Evolutionary conservation across 2,329 filamentous ascomycete genomes (phyloP).

Genomic region (Colletotrichum echinochloae): DNA sequence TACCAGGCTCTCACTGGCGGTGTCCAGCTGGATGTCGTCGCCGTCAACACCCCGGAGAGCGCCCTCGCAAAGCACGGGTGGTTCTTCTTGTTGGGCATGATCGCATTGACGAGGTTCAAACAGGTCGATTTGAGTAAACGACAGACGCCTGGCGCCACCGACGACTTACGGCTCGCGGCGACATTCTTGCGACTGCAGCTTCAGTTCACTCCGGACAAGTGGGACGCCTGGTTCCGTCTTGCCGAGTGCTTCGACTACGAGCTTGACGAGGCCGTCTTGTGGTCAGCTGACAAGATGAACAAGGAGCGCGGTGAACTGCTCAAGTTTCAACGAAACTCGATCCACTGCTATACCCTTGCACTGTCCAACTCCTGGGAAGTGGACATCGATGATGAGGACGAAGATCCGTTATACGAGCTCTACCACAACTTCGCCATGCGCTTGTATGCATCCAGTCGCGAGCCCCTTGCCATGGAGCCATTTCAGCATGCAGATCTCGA

Average conservation of each 20-base stretch:
- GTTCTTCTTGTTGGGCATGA: slow-evolving; percentile 92
- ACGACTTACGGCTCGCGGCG: slow-evolving; percentile 85
- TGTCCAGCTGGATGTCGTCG: slow-evolving; percentile 77
- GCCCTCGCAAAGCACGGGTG: slow-evolving; percentile 84
- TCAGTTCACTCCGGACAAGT: slow-evolving; percentile 83
- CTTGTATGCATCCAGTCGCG: slow-evolving; percentile 71
- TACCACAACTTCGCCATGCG: slow-evolving; percentile 72
- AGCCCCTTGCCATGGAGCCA: slow-evolving; percentile 73
- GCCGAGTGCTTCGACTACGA: slow-evolving; percentile 91
- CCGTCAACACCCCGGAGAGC: slow-evolving; percentile 76
- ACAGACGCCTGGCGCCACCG: slow-evolving; percentile 81
- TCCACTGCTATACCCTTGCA: slow-evolving; percentile 80
- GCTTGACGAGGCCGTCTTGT: slow-evolving; percentile 86
- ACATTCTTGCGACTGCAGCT: slow-evolving; percentile 85
- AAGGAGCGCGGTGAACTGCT: slow-evolving; percentile 81
- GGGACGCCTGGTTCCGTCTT: slow-evolving; percentile 92
- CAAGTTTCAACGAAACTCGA: slow-evolving; percentile 80
- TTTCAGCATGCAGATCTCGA: slow-evolving; percentile 69
- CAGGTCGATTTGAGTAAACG: slow-evolving; percentile 77
- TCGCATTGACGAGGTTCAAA: slow-evolving; percentile 87
- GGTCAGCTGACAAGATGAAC: slow-evolving; percentile 93
- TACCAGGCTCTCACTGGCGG: slow-evolving; percentile 85
- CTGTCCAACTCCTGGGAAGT: slow-evolving; percentile 65
- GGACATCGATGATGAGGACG: slow-evolving; percentile 58
- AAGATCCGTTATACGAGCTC: slow-evolving; percentile 67